Conservation (phyloP, 176 grass and related monocot genomes). For the Eremochloa ophiuroides region DNA sequence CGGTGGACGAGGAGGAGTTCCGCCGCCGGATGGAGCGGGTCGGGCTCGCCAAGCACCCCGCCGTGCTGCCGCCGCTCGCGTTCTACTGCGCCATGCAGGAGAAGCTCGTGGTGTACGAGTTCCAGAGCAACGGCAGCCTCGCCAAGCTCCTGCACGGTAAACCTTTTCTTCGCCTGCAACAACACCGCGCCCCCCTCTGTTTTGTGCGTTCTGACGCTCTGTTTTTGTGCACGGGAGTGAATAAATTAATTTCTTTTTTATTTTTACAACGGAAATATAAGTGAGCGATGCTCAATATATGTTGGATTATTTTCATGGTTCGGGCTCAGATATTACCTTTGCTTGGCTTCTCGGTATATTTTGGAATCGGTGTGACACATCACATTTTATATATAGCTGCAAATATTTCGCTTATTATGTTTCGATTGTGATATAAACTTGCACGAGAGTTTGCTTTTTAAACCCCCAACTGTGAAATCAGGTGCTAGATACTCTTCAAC, state of each 20-base stretch:
- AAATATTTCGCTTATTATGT: not conserved
- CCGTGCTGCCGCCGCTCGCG: conserved; percentile 50
- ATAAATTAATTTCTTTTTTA: not conserved
- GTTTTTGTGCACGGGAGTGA: not conserved
- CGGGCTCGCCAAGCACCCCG: conserved; percentile 29
- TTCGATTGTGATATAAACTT: not conserved
- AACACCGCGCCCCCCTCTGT: not conserved
- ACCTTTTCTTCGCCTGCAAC: not conserved
- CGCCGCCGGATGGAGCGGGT: conserved; percentile 49
- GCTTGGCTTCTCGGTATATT: not conserved
- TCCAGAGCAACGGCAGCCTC: conserved; percentile 55
- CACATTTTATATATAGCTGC: no score
- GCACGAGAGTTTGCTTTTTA: no score
- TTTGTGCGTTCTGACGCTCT: not conserved
- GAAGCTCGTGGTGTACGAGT: conserved; percentile 76
- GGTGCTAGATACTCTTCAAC: no score
- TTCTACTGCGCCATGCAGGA: conserved; percentile 68
- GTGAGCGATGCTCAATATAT: not conserved
- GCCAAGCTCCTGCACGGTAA: conserved; percentile 51
- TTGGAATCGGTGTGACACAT: not conserved
- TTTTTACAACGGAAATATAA: not conserved
- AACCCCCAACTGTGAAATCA: no score
- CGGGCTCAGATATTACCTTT: not conserved
- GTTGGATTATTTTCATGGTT: not conserved
- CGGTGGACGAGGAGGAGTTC: conserved; percentile 38